Evolutionary conservation across 2,329 filamentous ascomycete species (phyloP).

Genomic region (Phaeosphaeriaceae sp.): DNA sequence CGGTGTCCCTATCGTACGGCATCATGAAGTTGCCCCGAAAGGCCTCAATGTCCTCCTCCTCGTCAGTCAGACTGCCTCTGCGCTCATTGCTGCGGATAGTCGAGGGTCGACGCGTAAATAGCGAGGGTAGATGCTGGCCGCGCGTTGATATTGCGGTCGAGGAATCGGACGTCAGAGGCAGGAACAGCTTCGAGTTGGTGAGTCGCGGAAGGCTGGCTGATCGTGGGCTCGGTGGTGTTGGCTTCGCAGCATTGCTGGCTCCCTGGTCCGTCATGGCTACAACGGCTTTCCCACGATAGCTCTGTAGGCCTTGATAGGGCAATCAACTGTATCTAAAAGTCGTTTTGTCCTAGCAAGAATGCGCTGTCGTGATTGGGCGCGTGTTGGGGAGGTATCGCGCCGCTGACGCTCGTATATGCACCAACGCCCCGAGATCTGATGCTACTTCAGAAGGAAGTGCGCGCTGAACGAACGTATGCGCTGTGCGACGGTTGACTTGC

Average conservation of each 20-base stretch:
- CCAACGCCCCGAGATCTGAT: not conserved
- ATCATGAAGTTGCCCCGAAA: conserved; percentile 35
- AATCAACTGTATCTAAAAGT: not conserved
- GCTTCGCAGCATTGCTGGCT: conserved; percentile 22
- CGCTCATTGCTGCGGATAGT: conserved; percentile 39
- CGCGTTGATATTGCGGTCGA: conserved; percentile 48
- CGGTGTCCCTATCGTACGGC: conserved; percentile 43
- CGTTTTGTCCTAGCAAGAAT: conserved; percentile 1
- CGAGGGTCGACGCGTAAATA: conserved; percentile 40
- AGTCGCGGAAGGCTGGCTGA: conserved; percentile 42
- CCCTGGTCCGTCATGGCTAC: conserved; percentile 25
- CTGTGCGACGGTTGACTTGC: not conserved
- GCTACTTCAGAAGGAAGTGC: conserved; percentile 1
- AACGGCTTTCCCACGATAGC: not conserved
- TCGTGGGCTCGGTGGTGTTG: conserved; percentile 25
- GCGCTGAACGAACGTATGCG: not conserved
- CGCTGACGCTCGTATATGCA: conserved; percentile 3
- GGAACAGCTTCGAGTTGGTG: conserved; percentile 48
- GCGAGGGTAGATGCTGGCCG: conserved; percentile 52
- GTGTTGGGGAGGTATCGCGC: not conserved
- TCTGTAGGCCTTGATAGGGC: conserved; percentile 5
- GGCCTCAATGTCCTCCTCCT: conserved; percentile 42
- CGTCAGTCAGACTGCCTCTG: conserved; percentile 37
- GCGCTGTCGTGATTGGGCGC: not conserved
- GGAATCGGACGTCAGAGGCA: conserved; percentile 50